Evolutionary conservation across 2,329 filamentous ascomycete genomes (phyloP).

Genomic region (Chalara sp.): DNA sequence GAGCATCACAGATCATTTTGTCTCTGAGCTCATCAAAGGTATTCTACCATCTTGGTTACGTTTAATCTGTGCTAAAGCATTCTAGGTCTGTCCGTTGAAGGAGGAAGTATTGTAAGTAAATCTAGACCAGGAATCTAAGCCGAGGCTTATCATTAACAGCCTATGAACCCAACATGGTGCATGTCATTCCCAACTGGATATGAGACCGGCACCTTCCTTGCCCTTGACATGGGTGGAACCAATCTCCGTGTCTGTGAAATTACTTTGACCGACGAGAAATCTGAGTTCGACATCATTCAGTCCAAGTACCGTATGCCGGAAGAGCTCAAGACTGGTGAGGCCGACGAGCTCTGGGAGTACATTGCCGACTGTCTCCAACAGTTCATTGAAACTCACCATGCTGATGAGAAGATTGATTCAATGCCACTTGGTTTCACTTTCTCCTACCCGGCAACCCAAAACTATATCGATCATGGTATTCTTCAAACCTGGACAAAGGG

Average conservation of each 20-base stretch:
- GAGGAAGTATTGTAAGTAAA: constrained; percentile 81
- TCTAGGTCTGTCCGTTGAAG: constrained; percentile 73
- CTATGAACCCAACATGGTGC: constrained; percentile 98
- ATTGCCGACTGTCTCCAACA: constrained; percentile 88
- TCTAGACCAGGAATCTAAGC: constrained; percentile 1
- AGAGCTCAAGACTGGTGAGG: constrained; percentile 77
- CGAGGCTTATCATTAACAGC: constrained; percentile 42
- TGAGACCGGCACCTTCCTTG: constrained; percentile 81
- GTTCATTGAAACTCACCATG: constrained; percentile 82
- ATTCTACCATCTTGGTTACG: constrained; percentile 8
- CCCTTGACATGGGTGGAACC: constrained; percentile 93
- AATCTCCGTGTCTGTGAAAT: constrained; percentile 95
- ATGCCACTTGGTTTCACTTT: constrained; percentile 91
- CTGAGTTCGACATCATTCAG: constrained; percentile 90
- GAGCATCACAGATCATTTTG: constrained; percentile 83
- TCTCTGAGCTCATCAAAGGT: constrained; percentile 83
- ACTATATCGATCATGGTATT: constrained; percentile 88
- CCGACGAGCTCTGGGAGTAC: constrained; percentile 89
- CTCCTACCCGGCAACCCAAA: constrained; percentile 88
- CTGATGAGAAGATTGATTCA: constrained; percentile 54
- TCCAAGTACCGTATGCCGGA: constrained; percentile 94
- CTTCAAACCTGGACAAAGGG: constrained; percentile 97
- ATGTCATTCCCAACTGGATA: constrained; percentile 82
- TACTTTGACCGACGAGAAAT: constrained; percentile 77
- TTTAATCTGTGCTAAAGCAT: constrained; percentile 6